Percentiles rank a stretch among this genome's conserved stretches.
Evolutionary conservation across 1,284 basidiomycete genomes (phyloP).

Genomic region (Leccinum laetum): DNA sequence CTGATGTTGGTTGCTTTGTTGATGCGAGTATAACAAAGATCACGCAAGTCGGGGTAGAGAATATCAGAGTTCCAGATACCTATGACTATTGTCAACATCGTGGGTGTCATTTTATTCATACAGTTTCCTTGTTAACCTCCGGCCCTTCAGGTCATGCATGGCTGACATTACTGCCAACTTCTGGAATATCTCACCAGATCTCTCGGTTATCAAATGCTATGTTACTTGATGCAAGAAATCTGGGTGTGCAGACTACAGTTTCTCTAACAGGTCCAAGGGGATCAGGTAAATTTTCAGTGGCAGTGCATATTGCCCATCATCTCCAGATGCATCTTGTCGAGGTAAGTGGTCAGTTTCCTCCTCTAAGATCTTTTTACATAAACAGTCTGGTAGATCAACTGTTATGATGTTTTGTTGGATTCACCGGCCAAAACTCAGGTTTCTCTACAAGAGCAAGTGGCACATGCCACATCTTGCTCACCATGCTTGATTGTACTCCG

Average conservation of each 20-base stretch:
- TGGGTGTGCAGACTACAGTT: constrained; percentile 63
- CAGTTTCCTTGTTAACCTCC: constrained; percentile 7
- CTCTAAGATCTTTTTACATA: neutral
- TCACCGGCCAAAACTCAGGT: constrained; percentile 81
- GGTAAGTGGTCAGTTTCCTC: constrained; percentile 40
- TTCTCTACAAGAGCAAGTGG: constrained; percentile 74
- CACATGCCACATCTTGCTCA: constrained; percentile 77
- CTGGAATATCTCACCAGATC: constrained; percentile 41
- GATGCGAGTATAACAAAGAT: constrained; percentile 76
- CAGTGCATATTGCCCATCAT: constrained; percentile 55
- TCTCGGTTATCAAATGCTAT: constrained; percentile 55
- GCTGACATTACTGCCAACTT: neutral
- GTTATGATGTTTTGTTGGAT: constrained; percentile 85
- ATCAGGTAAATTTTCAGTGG: constrained; percentile 69
- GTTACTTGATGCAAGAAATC: constrained; percentile 53
- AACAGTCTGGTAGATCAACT: constrained; percentile 65
- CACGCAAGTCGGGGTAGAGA: constrained; percentile 78
- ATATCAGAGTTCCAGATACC: constrained; percentile 64
- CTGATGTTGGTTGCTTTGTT: constrained; percentile 84
- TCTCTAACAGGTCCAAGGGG: constrained; percentile 78
- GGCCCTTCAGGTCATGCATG: constrained; percentile 11
- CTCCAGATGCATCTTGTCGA: constrained; percentile 83
- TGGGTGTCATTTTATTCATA: constrained; percentile 28
- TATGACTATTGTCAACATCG: constrained; percentile 55
- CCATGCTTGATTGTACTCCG: constrained; percentile 87